Evolutionary conservation across 2,329 filamentous ascomycete species (phyloP).

Genomic region (Claviceps africana): DNA sequence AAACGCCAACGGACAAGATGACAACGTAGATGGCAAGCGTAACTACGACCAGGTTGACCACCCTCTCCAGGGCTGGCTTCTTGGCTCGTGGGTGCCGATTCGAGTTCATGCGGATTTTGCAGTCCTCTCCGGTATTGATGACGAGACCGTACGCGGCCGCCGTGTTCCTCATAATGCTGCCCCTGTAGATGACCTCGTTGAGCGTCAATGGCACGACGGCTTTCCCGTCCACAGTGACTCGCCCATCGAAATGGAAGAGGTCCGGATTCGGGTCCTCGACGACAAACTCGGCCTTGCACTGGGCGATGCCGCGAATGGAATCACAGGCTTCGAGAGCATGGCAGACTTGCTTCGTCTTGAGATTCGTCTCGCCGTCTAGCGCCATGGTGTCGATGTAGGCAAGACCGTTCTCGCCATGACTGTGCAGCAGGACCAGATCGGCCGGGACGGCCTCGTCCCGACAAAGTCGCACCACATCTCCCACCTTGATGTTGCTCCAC

Average conservation of each 20-base stretch:
- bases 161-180: constrained; percentile 75
- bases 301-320: constrained; percentile 38
- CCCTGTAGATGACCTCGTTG: constrained; percentile 73
- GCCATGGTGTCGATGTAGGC: constrained; percentile 82
- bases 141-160: constrained; percentile 58
- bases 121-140: constrained; percentile 81
- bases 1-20: constrained; percentile 64
- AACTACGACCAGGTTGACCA: constrained; percentile 71
- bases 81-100: constrained; percentile 80
- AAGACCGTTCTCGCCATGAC: constrained; percentile 60
- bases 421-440: constrained; percentile 67
- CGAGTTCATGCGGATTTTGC: constrained; percentile 84
- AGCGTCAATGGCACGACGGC: constrained; percentile 60
- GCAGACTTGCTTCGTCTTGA: constrained; percentile 61
- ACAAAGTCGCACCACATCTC: constrained; percentile 32
- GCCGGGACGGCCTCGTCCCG: constrained; percentile 73
- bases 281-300: constrained; percentile 47
- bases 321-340: constrained; percentile 45
- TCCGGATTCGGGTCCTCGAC: constrained; percentile 67
- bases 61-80: constrained; percentile 59
- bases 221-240: constrained; percentile 42
- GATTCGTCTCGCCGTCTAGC: constrained; percentile 67
- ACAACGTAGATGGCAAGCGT: constrained; percentile 70
- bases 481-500: constrained; percentile 35
- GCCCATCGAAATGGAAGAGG: constrained; percentile 63